A percentile compares a stretch with the other conserved stretches of the same genome.
These are phyloP conservation scores for Amylostereum areolatum DNA, from an alignment of 1,284 basidiomycete species.

Conservation along the genomic window DNA sequence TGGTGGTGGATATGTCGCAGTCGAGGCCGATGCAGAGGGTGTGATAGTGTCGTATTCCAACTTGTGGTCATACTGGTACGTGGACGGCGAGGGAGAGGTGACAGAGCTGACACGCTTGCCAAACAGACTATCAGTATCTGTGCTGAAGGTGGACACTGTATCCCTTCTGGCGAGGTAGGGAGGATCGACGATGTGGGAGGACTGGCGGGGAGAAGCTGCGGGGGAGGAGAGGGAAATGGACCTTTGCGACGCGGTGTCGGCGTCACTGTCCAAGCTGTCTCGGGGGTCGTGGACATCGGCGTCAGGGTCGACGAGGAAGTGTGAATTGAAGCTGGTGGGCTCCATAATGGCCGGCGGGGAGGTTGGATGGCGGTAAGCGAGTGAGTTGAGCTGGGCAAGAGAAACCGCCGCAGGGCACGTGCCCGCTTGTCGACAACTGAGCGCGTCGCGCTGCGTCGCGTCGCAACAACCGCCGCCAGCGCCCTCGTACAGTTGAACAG, in stretches of 20 bases:
- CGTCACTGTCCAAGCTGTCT: constrained; percentile 29
- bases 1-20: constrained; percentile 11
- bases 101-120: constrained; percentile 7
- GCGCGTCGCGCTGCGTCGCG: too few relatives aligned
- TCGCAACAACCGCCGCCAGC: too few relatives aligned
- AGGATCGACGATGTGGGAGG: constrained; percentile 22
- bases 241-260: constrained; percentile 74
- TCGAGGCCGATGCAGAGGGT: too few relatives aligned
- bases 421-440: too few relatives aligned
- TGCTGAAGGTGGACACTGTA: constrained; percentile 18
- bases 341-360: too few relatives aligned
- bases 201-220: constrained; percentile 36
- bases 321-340: too few relatives aligned
- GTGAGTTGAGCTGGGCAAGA: too few relatives aligned
- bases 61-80: too few relatives aligned
- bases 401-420: too few relatives aligned
- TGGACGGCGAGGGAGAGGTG: constrained; percentile 8
- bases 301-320: constrained; percentile 4
- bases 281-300: constrained; percentile 4
- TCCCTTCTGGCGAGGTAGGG: constrained; percentile 30
- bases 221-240: constrained; percentile 72
- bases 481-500: too few relatives aligned
- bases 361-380: too few relatives aligned
- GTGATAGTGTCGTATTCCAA: too few relatives aligned
- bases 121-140: constrained; percentile 8